Evolutionary conservation across 169 alveolate genomes (phyloP).

Genomic region (Perkinsus olseni): DNA sequence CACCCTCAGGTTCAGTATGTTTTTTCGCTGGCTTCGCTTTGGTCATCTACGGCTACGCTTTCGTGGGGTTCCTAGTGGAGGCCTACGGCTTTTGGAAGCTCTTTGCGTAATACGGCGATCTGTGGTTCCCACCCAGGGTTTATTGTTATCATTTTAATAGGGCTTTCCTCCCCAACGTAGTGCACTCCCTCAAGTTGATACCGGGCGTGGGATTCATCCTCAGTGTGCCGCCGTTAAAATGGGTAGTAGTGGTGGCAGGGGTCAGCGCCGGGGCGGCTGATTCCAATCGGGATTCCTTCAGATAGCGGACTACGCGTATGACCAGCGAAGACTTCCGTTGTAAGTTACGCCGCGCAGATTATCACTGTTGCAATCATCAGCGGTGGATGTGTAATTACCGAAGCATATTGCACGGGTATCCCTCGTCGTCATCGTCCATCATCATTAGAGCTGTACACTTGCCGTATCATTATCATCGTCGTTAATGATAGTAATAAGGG

Average conservation of each 20-base stretch:
- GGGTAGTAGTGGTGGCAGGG: neutral
- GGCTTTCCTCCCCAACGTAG: neutral
- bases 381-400: neutral
- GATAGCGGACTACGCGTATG: neutral
- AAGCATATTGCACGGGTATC: neutral
- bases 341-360: neutral
- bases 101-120: conserved; percentile 14
- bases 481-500: neutral
- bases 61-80: conserved; percentile 32
- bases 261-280: neutral
- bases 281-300: neutral
- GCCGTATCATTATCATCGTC: neutral
- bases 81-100: conserved; percentile 32
- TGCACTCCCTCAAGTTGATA: neutral
- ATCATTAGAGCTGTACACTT: neutral
- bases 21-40: conserved; percentile 27
- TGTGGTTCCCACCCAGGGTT: no score
- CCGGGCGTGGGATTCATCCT: neutral
- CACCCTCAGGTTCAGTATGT: conserved; percentile 9
- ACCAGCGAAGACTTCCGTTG: neutral
- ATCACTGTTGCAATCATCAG: neutral
- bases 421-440: neutral
- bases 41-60: conserved; percentile 28
- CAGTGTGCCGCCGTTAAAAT: neutral
- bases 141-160: no score